Conservation (phyloP, 2,329 filamentous ascomycete genomes). For the Penicillium occitanis region DNA sequence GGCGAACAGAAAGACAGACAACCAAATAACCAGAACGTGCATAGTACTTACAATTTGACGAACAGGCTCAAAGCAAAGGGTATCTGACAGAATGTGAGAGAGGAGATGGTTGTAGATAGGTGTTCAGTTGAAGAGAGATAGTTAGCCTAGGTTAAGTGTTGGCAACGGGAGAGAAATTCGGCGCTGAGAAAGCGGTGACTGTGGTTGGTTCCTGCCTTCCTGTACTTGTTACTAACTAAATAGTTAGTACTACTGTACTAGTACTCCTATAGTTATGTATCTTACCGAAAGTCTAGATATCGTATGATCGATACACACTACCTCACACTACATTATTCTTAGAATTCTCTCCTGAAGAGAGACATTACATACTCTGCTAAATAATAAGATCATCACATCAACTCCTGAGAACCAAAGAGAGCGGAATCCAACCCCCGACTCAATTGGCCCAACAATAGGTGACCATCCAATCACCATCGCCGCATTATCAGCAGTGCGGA, state of each 20-base stretch:
- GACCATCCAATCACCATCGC: neutral
- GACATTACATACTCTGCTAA: neutral
- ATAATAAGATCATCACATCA: neutral
- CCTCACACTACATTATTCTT: neutral
- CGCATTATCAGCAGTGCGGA: slow-evolving; percentile 9
- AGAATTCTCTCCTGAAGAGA: neutral
- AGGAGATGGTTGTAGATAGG: neutral
- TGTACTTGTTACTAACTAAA: neutral
- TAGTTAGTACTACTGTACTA: no score
- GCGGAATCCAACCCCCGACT: neutral
- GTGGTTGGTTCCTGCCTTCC: neutral
- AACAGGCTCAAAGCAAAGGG: slow-evolving; percentile 1
- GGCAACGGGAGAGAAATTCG: slow-evolving; percentile 4
- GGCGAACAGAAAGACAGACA: neutral
- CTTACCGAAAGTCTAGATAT: neutral
- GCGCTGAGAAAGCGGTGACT: slow-evolving; percentile 14
- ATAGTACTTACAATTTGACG: neutral
- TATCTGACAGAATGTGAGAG: neutral
- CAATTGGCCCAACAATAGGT: neutral
- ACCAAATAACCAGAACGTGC: neutral
- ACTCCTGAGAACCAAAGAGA: neutral
- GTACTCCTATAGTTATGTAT: no score
- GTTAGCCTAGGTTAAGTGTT: neutral
- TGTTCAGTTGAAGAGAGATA: neutral
- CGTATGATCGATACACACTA: neutral